These are phyloP conservation scores for Phalaenopsis hybrid DNA, from an alignment of 116 monocot genomes.

Conservation along the genomic window DNA sequence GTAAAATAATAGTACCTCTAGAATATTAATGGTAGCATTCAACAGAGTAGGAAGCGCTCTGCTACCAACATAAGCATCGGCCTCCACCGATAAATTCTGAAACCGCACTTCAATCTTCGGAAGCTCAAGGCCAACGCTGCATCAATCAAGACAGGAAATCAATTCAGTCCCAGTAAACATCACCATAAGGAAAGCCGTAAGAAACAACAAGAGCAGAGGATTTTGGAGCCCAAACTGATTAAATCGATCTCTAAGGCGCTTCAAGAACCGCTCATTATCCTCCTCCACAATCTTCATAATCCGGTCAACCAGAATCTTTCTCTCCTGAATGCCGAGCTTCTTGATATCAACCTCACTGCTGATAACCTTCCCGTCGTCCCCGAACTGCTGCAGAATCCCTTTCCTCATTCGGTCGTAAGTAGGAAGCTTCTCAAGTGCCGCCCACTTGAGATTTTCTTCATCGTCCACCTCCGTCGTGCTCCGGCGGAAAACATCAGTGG, in stretches of 20 bases:
- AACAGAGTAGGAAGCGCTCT: constrained; percentile 15
- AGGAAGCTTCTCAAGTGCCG: constrained; percentile 24
- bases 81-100: constrained; percentile 20
- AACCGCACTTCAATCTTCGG: constrained; percentile 21
- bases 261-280: constrained; percentile 22
- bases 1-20: constrained; percentile 7
- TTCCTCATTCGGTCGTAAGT: constrained; percentile 9
- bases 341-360: constrained; percentile 10
- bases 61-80: constrained; percentile 8
- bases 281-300: constrained; percentile 21
- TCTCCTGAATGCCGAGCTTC: constrained; percentile 11
- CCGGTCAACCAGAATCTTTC: constrained; percentile 17
- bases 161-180: not conserved
- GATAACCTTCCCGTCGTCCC: constrained; percentile 8
- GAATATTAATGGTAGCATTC: constrained; percentile 12
- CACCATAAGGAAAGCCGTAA: not conserved
- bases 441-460: no score
- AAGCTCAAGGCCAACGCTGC: constrained; percentile 20
- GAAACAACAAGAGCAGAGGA: not conserved
- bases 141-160: not conserved
- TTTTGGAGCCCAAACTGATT: constrained; percentile 7
- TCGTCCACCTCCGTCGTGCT: not conserved
- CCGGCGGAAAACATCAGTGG: constrained; percentile 8
- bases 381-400: constrained; percentile 6
- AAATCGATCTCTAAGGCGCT: constrained; percentile 13